These are phyloP conservation scores for Collariella sp. DNA, from an alignment of 495 filamentous ascomycete species.

Conservation along the genomic window DNA sequence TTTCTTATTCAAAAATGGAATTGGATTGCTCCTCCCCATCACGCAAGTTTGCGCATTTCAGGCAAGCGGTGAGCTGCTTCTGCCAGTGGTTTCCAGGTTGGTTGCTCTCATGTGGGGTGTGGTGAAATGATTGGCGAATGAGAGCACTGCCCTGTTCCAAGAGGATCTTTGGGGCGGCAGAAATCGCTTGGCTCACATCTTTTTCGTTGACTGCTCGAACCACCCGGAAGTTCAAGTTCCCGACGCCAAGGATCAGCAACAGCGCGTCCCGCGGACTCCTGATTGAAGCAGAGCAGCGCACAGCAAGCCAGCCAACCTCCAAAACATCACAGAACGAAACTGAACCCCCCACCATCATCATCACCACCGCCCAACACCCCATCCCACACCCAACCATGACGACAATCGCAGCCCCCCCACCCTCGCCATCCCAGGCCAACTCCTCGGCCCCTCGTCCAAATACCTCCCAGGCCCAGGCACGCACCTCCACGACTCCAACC, in stretches of 20 bases:
- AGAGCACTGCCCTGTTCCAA: not conserved
- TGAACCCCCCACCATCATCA: not conserved
- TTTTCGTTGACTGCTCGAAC: constrained; percentile 7
- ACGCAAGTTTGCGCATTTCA: not conserved
- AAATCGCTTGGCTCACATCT: not conserved
- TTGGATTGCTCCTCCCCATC: not conserved
- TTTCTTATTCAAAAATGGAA: not conserved
- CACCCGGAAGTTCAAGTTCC: constrained; percentile 10
- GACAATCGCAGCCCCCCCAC: constrained; percentile 15
- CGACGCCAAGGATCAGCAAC: constrained; percentile 9
- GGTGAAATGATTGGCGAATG: not conserved
- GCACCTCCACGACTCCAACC: constrained; percentile 59
- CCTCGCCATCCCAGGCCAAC: constrained; percentile 62
- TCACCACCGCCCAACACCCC: no score
- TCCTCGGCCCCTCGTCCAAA: constrained; percentile 55
- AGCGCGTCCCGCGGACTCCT: not conserved
- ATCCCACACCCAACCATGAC: constrained; percentile 6
- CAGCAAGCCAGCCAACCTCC: not conserved
- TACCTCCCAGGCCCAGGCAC: constrained; percentile 71
- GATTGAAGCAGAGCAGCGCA: not conserved
- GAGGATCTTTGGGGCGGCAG: not conserved
- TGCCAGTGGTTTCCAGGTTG: not conserved
- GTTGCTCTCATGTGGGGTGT: not conserved
- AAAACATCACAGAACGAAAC: not conserved
- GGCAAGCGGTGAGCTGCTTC: not conserved